Conservation (phyloP, 305 asterid genomes). For the Solanum aculeatissimum region DNA sequence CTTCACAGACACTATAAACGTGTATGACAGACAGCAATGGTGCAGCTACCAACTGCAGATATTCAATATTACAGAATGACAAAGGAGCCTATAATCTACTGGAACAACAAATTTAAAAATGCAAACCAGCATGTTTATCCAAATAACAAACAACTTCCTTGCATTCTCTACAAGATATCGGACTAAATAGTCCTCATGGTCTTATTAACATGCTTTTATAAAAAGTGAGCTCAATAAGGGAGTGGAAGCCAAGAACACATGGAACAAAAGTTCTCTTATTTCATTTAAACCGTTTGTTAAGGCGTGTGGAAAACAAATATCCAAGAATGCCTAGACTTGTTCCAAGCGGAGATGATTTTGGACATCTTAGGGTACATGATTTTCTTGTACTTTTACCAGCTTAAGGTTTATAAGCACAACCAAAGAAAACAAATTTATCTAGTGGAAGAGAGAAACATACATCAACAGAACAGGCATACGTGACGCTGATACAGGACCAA, state of each 20-base stretch:
- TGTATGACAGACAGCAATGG: constrained; percentile 73
- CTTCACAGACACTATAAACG: constrained; percentile 69
- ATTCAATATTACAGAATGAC: constrained; percentile 7
- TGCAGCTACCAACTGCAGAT: constrained; percentile 68
- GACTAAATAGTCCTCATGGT: background rate
- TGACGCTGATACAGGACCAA: background rate
- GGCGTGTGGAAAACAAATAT: background rate
- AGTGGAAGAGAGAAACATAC: background rate
- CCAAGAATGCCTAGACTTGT: background rate
- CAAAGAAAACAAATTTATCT: background rate
- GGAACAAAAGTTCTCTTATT: background rate
- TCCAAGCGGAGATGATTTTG: background rate
- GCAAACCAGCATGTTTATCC: background rate
- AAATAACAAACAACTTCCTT: background rate
- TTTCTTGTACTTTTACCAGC: background rate
- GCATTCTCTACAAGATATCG: background rate
- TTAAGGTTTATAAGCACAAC: background rate
- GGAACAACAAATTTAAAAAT: background rate
- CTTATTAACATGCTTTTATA: background rate
- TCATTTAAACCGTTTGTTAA: background rate
- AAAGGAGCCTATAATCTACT: background rate
- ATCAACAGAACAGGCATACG: background rate
- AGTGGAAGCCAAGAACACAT: background rate
- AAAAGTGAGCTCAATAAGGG: background rate
- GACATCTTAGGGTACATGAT: background rate